Base-by-base conservation (phyloP, 768 basidiomycete genomes). In the Naganishia vaughanmartiniae region DNA sequence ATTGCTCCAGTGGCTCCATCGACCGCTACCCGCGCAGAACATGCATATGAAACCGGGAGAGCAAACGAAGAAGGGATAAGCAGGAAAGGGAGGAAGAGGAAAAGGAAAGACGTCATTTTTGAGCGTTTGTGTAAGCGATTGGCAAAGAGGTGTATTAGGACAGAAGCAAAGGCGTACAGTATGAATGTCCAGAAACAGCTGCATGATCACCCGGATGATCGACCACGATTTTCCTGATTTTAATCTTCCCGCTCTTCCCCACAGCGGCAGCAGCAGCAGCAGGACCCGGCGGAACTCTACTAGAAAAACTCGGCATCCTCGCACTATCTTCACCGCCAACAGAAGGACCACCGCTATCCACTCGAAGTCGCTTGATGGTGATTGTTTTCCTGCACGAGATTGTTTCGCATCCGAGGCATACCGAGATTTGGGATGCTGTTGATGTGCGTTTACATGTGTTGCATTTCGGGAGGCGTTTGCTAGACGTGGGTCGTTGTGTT, bases 1-100 rank as follows among this genome's bases (percentile, higher is more conserved):
- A 93, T 82, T 12, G 84, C 83, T n/a, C 93, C 92, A 0, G 88
- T 86, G 73, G 86, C 86, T 4, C 86, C 83, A 78, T 94, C 92
- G 31, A 87, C 86, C 75, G 89, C 92, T 93, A 74, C 34, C 34
- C 34, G n/a, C n/a, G n/a, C n/a, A n/a, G n/a, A n/a, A n/a, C n/a
- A n/a, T n/a, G n/a, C n/a, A n/a, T n/a, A n/a, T n/a, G n/a, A n/a
- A n/a, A n/a, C n/a, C n/a, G n/a, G n/a, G n/a, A n/a, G n/a, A n/a
- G n/a, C n/a, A n/a, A n/a, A n/a, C n/a, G n/a, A n/a, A n/a, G n/a
- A n/a, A n/a, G n/a, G 7, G 42, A 42, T 42, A 15, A 15, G 7
- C 9, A 42, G 42, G 2, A 15, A 9, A 42, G 42, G 42, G 42
- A 15, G 42, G 42, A n/a, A 9, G 36, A 11, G 42, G 42, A 42